Percentiles rank a stretch among this genome's conserved stretches.
Evolutionary conservation across 306 rosid genomes (phyloP).

Genomic region (Cicer cuneatum): DNA sequence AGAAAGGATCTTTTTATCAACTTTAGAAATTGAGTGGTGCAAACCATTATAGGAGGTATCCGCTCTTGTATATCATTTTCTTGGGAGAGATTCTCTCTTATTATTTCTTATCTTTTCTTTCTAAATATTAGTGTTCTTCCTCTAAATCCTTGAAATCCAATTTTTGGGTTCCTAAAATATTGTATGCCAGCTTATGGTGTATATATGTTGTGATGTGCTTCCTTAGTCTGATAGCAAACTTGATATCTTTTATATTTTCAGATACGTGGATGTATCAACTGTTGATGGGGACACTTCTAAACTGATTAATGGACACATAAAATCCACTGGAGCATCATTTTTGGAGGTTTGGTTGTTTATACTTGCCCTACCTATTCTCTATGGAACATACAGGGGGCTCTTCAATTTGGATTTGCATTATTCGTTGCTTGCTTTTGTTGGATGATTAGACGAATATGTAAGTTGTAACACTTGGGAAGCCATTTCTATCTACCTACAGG

Average conservation of each 20-base stretch:
- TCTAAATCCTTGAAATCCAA: too few relatives aligned
- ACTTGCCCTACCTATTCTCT: slow-evolving; percentile 16
- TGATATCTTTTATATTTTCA: slow-evolving; percentile 47
- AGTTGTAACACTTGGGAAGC: slow-evolving; percentile 39
- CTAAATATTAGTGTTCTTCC: too few relatives aligned
- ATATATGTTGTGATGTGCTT: slow-evolving; percentile 8
- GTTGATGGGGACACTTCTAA: slow-evolving; percentile 84
- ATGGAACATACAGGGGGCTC: background rate
- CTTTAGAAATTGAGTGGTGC: too few relatives aligned
- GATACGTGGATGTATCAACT: slow-evolving; percentile 95
- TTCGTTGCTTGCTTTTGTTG: background rate
- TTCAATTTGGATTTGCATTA: slow-evolving; percentile 33
- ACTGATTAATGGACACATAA: slow-evolving; percentile 65
- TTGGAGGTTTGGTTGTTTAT: slow-evolving; percentile 67
- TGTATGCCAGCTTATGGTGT: background rate
- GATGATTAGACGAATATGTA: slow-evolving; percentile 29
- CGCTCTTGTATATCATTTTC: too few relatives aligned
- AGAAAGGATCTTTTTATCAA: too few relatives aligned
- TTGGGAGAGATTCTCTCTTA: too few relatives aligned
- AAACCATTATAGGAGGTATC: too few relatives aligned
- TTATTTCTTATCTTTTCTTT: too few relatives aligned
- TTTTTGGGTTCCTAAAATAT: too few relatives aligned
- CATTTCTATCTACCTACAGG: slow-evolving; percentile 55
- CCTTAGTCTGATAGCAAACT: slow-evolving; percentile 30
- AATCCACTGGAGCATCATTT: slow-evolving; percentile 81